Percentiles rank a stretch among this genome's conserved stretches.
These are phyloP conservation scores for Arthroderma uncinatum DNA, from an alignment of 2,329 filamentous ascomycete species.

Conservation along the genomic window DNA sequence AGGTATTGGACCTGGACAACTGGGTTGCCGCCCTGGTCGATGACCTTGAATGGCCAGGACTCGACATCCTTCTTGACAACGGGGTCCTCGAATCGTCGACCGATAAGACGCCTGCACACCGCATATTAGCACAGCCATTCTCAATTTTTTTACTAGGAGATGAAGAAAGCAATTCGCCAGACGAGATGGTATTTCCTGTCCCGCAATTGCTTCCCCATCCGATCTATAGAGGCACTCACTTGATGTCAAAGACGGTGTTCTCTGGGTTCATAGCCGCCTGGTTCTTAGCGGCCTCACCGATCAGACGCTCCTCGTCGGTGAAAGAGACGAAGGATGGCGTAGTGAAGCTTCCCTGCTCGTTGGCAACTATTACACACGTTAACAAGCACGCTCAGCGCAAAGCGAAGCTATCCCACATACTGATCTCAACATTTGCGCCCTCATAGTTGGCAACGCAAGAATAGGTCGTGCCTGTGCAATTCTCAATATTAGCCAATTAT, in stretches of 20 bases:
- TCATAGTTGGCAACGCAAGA: conserved; percentile 99
- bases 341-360: conserved; percentile 98
- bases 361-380: conserved; percentile 56
- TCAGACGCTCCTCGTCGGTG: conserved; percentile 96
- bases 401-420: conserved; percentile 39
- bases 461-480: conserved; percentile 78
- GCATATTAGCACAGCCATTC: conserved; percentile 2
- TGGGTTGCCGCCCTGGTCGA: conserved; percentile 78
- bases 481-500: conserved; percentile 9
- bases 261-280: conserved; percentile 98
- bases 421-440: conserved; percentile 99
- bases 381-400: conserved; percentile 15
- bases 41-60: conserved; percentile 98
- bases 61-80: conserved; percentile 98
- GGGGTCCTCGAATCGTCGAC: conserved; percentile 86
- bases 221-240: conserved; percentile 49
- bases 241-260: conserved; percentile 99
- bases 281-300: conserved; percentile 99
- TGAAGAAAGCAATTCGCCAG: background rate
- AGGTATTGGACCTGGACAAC: conserved; percentile 94
- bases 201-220: background rate
- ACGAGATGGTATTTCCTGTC: background rate
- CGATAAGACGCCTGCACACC: conserved; percentile 74
- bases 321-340: conserved; percentile 99
- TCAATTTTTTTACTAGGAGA: background rate